These are phyloP conservation scores for Elongisporangium prolatum DNA, from an alignment of 352 stramenopile species.

Conservation along the genomic window DNA sequence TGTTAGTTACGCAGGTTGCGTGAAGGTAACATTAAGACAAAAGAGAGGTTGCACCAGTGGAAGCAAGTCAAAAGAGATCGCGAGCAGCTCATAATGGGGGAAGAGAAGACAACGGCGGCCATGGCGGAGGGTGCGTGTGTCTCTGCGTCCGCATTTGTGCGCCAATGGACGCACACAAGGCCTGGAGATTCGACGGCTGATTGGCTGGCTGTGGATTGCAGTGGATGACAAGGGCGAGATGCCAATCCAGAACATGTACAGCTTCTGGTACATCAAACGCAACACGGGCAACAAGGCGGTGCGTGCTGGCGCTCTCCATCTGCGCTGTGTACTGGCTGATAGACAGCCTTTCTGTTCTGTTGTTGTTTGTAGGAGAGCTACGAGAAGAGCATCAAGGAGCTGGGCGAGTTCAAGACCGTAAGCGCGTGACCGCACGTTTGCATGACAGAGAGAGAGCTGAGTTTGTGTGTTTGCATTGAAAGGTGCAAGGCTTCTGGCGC, in stretches of 20 bases:
- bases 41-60: background rate
- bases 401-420: conserved; percentile 90
- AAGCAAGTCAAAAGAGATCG: no score
- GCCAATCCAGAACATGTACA: conserved; percentile 88
- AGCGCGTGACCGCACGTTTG: conserved; percentile 1
- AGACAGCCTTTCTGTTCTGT: background rate
- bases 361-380: conserved; percentile 76
- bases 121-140: background rate
- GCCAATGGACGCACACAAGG: background rate
- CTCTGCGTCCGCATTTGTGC: background rate
- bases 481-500: conserved; percentile 91
- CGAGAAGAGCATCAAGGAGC: conserved; percentile 92
- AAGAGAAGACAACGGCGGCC: background rate
- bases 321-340: background rate
- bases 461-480: background rate
- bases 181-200: background rate
- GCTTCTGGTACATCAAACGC: conserved; percentile 89
- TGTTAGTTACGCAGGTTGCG: background rate
- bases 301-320: conserved; percentile 10
- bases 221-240: conserved; percentile 24
- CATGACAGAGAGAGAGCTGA: background rate
- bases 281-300: conserved; percentile 72
- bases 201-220: background rate
- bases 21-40: background rate
- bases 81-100: background rate